Conservation (phyloP, 306 rosid genomes). For the Fagus sylvatica region DNA sequence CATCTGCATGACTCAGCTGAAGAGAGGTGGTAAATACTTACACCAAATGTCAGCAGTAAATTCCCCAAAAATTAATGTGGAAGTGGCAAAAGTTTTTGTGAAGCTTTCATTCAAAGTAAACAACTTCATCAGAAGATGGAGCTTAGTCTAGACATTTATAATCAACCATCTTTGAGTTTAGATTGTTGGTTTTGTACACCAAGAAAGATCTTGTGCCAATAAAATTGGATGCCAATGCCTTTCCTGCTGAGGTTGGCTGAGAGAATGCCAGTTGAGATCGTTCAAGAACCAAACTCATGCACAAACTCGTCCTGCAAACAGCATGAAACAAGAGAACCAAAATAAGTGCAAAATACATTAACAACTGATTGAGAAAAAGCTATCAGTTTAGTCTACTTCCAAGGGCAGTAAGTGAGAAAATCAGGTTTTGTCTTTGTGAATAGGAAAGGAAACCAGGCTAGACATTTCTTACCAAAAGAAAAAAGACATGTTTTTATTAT, state of each 20-base stretch:
- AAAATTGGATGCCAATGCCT: slow-evolving; percentile 64
- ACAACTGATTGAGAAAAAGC: slow-evolving; percentile 7
- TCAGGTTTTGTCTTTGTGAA: background rate
- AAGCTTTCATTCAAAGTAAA: too few species aligned
- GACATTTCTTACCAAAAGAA: background rate
- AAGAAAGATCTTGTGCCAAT: slow-evolving; percentile 52
- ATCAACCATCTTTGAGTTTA: background rate
- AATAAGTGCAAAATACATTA: background rate
- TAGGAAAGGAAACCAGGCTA: background rate
- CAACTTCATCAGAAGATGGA: too few species aligned
- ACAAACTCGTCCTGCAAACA: slow-evolving; percentile 60
- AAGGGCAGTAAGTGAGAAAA: background rate
- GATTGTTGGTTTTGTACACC: slow-evolving; percentile 61
- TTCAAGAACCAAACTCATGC: slow-evolving; percentile 50
- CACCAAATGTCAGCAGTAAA: too few species aligned
- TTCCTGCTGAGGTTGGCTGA: slow-evolving; percentile 75
- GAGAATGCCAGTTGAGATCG: slow-evolving; percentile 71
- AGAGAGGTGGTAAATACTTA: too few species aligned
- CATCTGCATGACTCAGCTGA: too few species aligned
- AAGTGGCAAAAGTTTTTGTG: too few species aligned
- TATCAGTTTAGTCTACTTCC: slow-evolving; percentile 4
- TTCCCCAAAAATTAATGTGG: background rate
- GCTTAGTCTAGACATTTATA: background rate
- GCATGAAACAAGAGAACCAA: slow-evolving; percentile 6
- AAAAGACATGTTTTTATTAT: background rate